Evolutionary conservation across 257 asterid species (phyloP).

Genomic region (Apocynum venetum): DNA sequence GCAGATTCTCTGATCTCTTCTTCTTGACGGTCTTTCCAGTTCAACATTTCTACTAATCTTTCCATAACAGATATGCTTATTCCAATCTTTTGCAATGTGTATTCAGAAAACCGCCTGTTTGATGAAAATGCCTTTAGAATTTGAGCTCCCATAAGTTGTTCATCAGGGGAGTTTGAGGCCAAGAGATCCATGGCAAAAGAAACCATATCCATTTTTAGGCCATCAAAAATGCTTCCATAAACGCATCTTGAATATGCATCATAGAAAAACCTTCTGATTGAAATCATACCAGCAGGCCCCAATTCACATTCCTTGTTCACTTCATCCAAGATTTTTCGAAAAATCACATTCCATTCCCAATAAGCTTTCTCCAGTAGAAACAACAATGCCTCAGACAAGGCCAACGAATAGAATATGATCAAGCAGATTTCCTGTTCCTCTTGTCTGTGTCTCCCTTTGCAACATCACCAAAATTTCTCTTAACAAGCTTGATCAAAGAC

Average conservation of each 20-base stretch:
- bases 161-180: conserved; percentile 70
- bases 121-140: conserved; percentile 53
- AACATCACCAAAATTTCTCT: conserved; percentile 49
- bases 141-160: conserved; percentile 78
- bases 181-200: conserved; percentile 78
- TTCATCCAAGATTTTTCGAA: conserved; percentile 39
- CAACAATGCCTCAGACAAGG: conserved; percentile 77
- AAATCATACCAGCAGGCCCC: conserved; percentile 61
- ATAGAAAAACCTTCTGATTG: conserved; percentile 71
- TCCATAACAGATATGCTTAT: conserved; percentile 61
- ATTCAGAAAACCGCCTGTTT: conserved; percentile 44
- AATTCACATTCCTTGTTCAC: conserved; percentile 70
- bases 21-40: conserved; percentile 81
- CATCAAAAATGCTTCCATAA: conserved; percentile 86
- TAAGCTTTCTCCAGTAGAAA: conserved; percentile 88
- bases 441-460: conserved; percentile 60
- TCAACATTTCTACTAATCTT: conserved; percentile 80
- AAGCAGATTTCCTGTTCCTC: conserved; percentile 61
- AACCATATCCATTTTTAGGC: conserved; percentile 90
- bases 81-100: conserved; percentile 90
- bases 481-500: conserved; percentile 60
- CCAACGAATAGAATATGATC: conserved; percentile 72
- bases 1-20: conserved; percentile 79
- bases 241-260: conserved; percentile 80
- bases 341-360: conserved; percentile 85